A percentile compares a stretch with the other conserved stretches of the same genome.
Conservation (phyloP, 2,329 filamentous ascomycete genomes). For the Venturia pyrina region DNA sequence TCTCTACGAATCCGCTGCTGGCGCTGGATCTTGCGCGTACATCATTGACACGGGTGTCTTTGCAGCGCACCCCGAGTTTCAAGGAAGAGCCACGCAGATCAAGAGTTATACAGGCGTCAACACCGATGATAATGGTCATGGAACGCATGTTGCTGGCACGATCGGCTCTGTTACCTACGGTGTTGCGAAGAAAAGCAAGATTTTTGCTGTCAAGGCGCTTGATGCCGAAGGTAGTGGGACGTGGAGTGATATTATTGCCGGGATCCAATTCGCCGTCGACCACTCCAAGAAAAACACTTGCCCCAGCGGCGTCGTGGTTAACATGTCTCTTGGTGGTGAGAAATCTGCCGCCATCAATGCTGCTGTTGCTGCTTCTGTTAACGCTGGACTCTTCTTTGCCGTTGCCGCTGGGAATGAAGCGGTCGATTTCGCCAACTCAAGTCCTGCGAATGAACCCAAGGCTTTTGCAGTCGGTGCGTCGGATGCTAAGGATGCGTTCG, state of each 20-base stretch:
- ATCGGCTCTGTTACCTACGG: constrained; percentile 52
- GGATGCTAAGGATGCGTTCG: constrained; percentile 1
- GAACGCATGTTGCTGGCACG: constrained; percentile 54
- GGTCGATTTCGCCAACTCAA: background rate
- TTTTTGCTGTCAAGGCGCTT: constrained; percentile 45
- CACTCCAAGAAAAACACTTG: constrained; percentile 5
- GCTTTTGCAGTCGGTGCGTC: constrained; percentile 12
- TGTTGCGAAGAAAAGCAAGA: constrained; percentile 47
- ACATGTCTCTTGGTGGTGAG: constrained; percentile 44
- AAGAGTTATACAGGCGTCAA: constrained; percentile 19
- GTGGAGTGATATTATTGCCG: constrained; percentile 4
- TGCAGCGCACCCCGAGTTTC: constrained; percentile 19
- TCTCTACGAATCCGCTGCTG: constrained; percentile 23
- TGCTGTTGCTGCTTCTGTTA: constrained; percentile 38
- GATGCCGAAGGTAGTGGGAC: constrained; percentile 21
- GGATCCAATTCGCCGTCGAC: background rate
- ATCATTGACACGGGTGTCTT: constrained; percentile 29
- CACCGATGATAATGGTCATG: constrained; percentile 47
- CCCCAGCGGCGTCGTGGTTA: constrained; percentile 35
- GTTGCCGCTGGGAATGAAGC: constrained; percentile 45
- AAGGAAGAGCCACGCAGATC: constrained; percentile 19
- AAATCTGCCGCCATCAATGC: constrained; percentile 38
- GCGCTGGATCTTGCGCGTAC: constrained; percentile 24
- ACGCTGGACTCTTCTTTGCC: constrained; percentile 40
- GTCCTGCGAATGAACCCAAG: constrained; percentile 11